Evolutionary conservation across 2,329 filamentous ascomycete species (phyloP).

Genomic region (Clarireedia sp.): DNA sequence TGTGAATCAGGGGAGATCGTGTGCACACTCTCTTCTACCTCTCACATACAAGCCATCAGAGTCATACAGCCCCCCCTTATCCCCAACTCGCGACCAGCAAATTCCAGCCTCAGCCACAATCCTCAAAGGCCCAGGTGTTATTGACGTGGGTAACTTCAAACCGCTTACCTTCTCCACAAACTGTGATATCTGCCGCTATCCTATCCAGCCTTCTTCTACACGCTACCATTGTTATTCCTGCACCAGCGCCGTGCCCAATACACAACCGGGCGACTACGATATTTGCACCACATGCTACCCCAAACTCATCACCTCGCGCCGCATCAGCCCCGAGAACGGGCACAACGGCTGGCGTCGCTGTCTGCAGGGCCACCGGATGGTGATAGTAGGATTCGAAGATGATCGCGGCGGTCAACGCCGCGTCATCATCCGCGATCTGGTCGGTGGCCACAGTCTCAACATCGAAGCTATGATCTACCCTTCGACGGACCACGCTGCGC

Average conservation of each 20-base stretch:
- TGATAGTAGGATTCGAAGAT: slow-evolving; percentile 67
- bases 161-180: slow-evolving; percentile 64
- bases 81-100: slow-evolving; percentile 36
- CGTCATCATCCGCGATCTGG: slow-evolving; percentile 60
- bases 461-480: slow-evolving; percentile 36
- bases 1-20: slow-evolving; percentile 73
- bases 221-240: slow-evolving; percentile 78
- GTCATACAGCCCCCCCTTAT: slow-evolving; percentile 32
- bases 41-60: slow-evolving; percentile 51
- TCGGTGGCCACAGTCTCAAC: slow-evolving; percentile 66
- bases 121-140: slow-evolving; percentile 38
- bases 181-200: slow-evolving; percentile 70
- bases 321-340: slow-evolving; percentile 69
- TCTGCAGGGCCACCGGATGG: slow-evolving; percentile 74
- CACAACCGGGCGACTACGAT: slow-evolving; percentile 68
- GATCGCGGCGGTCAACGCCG: slow-evolving; percentile 58
- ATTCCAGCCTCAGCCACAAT: slow-evolving; percentile 39
- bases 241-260: slow-evolving; percentile 44
- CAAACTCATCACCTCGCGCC: slow-evolving; percentile 52
- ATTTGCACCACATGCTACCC: slow-evolving; percentile 74
- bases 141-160: slow-evolving; percentile 47
- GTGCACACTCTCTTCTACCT: slow-evolving; percentile 73
- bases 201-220: slow-evolving; percentile 60
- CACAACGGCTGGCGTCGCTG: slow-evolving; percentile 78
- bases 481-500: slow-evolving; percentile 20